Percentiles rank a stretch among this genome's conserved stretches.
phyloP scores from a whole-genome alignment of 495 filamentous ascomycete species.

The Venustampulla echinocandica region DNA sequence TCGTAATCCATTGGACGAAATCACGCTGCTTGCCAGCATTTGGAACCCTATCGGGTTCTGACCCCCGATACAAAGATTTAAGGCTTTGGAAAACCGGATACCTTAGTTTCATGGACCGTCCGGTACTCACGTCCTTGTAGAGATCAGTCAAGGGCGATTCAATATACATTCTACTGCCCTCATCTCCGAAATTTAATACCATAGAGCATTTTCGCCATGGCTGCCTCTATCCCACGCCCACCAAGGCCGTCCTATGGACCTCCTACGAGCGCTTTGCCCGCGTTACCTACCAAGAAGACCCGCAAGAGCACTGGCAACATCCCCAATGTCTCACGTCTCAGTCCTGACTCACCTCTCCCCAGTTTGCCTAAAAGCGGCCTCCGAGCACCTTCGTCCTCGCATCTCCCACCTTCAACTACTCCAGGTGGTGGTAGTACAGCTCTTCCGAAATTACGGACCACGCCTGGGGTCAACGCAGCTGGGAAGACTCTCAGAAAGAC shows the following conservation, averaged over 20 bases:
- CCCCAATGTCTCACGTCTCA: constrained; percentile 36
- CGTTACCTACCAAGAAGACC: constrained; percentile 61
- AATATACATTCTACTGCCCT: constrained; percentile 8
- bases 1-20: constrained; percentile 13
- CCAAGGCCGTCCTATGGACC: constrained; percentile 42
- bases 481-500: constrained; percentile 68
- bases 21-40: not conserved
- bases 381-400: constrained; percentile 51
- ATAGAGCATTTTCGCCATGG: constrained; percentile 33
- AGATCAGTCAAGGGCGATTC: constrained; percentile 4
- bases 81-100: constrained; percentile 6
- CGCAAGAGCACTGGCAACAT: constrained; percentile 50
- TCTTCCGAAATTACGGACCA: constrained; percentile 41
- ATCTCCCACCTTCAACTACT: constrained; percentile 33
- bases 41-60: not conserved
- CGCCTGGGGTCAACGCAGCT: constrained; percentile 41
- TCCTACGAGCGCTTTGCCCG: constrained; percentile 56
- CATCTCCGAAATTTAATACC: not conserved
- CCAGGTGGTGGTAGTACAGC: constrained; percentile 23
- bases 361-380: constrained; percentile 46
- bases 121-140: constrained; percentile 5
- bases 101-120: constrained; percentile 20
- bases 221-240: constrained; percentile 56
- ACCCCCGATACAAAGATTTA: constrained; percentile 9
- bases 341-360: constrained; percentile 33